Conservation (phyloP, 2,329 filamentous ascomycete species). For the Davidsoniella australis region DNA sequence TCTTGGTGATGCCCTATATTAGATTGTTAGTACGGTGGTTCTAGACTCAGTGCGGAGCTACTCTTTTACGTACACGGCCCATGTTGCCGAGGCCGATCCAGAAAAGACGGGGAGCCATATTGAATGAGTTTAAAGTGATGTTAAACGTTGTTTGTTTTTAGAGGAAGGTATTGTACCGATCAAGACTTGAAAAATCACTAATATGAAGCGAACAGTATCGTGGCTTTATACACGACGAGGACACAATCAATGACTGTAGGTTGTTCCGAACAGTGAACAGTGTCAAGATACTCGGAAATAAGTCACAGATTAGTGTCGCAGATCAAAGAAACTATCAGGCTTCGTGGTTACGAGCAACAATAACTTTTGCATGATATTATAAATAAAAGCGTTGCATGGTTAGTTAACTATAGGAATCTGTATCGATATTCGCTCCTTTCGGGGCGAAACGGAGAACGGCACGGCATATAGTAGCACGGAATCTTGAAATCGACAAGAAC, state of each 20-base stretch:
- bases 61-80: constrained; percentile 45
- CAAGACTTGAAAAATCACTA: too few species aligned
- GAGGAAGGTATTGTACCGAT: too few species aligned
- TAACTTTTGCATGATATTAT: too few species aligned
- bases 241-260: neutral
- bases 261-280: neutral
- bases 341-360: too few species aligned
- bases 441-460: too few species aligned
- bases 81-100: constrained; percentile 83
- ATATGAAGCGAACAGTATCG: too few species aligned
- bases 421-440: too few species aligned
- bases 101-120: constrained; percentile 22
- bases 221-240: neutral
- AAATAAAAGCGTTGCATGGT: too few species aligned
- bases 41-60: neutral
- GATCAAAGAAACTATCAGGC: neutral
- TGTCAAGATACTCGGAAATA: neutral
- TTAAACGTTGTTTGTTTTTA: neutral
- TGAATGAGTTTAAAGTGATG: neutral
- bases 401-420: too few species aligned
- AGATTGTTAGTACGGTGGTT: constrained; percentile 2
- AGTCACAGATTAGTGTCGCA: neutral
- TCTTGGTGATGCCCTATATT: constrained; percentile 62
- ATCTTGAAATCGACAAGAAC: too few species aligned
- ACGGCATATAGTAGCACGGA: too few species aligned